phyloP scores from a whole-genome alignment of 2,329 filamentous ascomycete species.

The Sporothrix dimorphospora region DNA sequence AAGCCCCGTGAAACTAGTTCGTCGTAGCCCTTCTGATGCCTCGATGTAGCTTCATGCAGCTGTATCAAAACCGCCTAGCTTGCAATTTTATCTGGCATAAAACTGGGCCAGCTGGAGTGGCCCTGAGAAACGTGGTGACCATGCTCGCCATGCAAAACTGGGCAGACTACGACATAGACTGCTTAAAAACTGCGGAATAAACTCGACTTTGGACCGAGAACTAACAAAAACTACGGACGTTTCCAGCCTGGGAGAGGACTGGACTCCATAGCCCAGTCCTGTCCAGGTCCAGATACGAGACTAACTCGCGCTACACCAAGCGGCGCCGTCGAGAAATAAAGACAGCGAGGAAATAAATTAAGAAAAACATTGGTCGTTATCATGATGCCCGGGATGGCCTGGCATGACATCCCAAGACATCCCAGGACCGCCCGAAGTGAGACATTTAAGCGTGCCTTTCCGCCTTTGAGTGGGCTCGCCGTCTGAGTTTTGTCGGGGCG shows the following conservation, averaged over 20 bases:
- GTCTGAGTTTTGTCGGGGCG: too few species aligned
- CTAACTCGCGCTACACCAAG: not conserved
- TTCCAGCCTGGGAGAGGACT: not conserved
- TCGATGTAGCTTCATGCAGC: slow-evolving; percentile 13
- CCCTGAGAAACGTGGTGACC: slow-evolving; percentile 16
- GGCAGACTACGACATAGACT: not conserved
- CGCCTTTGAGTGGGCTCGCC: not conserved
- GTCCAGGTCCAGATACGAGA: not conserved
- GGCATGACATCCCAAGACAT: not conserved
- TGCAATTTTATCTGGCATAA: slow-evolving; percentile 20
- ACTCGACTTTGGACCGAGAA: not conserved
- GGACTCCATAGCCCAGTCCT: not conserved
- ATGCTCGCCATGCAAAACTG: not conserved
- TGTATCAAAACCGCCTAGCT: slow-evolving; percentile 13
- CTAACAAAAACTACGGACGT: not conserved
- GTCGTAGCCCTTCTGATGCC: not conserved
- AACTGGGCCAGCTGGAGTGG: not conserved
- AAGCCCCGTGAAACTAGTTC: too few species aligned
- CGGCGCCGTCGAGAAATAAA: not conserved
- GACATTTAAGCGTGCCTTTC: not conserved
- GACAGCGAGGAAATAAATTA: not conserved
- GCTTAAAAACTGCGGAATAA: too few species aligned
- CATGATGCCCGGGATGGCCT: too few species aligned
- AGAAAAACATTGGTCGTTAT: not conserved
- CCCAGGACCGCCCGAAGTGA: not conserved